Base-by-base conservation (phyloP, 2,329 filamentous ascomycete species). In the Botrytis deweyae region DNA sequence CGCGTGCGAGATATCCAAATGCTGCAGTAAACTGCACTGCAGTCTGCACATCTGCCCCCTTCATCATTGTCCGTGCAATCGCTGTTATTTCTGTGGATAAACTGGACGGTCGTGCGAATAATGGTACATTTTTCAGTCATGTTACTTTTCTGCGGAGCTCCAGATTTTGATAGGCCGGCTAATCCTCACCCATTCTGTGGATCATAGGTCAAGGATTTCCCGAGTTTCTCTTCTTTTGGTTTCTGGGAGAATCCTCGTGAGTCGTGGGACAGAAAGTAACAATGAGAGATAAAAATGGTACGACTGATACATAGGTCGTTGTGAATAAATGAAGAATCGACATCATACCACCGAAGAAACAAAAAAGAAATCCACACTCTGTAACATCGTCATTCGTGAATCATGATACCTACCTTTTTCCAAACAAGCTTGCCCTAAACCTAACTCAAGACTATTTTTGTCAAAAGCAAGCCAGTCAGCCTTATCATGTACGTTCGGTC, bases 11-110 rank as follows among this genome's bases (percentile, higher is more conserved):
- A 62, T 62, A 33, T 16, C 42, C 33, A 70, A 42, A 42, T 42
- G 33, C 40, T 58, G 59, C 55, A 44, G 42, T 70, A 58, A 29
- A 58, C 40, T 46, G 40, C 63, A 33, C 33, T 33, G 29, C 29
- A 29, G 29, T 29, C 29, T 29, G 33, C 33, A 42, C 36, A 10
- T 25, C 33, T 52, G 22, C 36, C 44, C 44, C 42, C 55, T 71
- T 71, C 61, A 58, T 44, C 70, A 72, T 52, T 59, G 62, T 72
- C 70, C 58, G 70, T 72, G 70, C 70, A 29, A 72, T 44, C 36
- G n/a, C 52, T 68, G 33, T 59, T 20, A 9, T 16, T 67, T 52
- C 64, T 6, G 46, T 40, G 46, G 65, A 40, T 52, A 52, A 40
- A 67, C 14, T 44, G 38, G 36, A 20, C 62, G 6, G 40, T 22